Evolutionary conservation across 352 stramenopile genomes (phyloP), one percentile per base, ranked within the genome.

Genomic region (Globisporangium okanoganense): DNA sequence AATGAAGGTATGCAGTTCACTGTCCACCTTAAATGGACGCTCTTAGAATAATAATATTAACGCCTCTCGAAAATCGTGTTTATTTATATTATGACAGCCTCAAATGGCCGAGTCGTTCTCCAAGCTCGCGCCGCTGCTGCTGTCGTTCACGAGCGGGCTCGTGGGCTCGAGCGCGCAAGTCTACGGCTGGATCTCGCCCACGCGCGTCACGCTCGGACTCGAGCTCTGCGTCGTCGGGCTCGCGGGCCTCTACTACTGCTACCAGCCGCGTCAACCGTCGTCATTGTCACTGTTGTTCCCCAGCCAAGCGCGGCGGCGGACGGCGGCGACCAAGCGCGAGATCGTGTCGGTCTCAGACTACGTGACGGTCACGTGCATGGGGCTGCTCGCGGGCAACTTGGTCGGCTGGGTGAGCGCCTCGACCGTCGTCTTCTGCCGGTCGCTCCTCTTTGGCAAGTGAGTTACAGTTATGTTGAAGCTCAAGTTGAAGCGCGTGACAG

Each of bases 311-410:
- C 3, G 53, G 70, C 9, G 43, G 69, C 9, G 58, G 35, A 61
- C 48, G 9, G 18, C 48, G 9, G 27, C 48, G 4, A 65, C 71
- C 31, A 61, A 67, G 10, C 75, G 69, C 59, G 82, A 90, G 40
- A 62, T 89, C 31, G 75, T 87, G 20, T 85, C 79, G 6, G 66
- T 87, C 44, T 88, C 81, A 13, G 83, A 92, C 59, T 92, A 92
- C 61, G 62, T 79, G 24, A 74, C 81, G 4, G 79, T 92, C 41
- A 81, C 79, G 29, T 75, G 68, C 54, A 75, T 86, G 43, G 83
- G 83, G 8, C 67, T 92, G 13, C 13, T 85, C 36, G 55, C 76
- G 22, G 83, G 83, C 14, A 88, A 90, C 48, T 41, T 85, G 48
- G 75, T 66, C 8, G 83, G 83, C 16, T 92, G 82, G 82, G 45